Conservation (phyloP, 1,284 basidiomycete genomes). For the Malassezia globosa region DNA sequence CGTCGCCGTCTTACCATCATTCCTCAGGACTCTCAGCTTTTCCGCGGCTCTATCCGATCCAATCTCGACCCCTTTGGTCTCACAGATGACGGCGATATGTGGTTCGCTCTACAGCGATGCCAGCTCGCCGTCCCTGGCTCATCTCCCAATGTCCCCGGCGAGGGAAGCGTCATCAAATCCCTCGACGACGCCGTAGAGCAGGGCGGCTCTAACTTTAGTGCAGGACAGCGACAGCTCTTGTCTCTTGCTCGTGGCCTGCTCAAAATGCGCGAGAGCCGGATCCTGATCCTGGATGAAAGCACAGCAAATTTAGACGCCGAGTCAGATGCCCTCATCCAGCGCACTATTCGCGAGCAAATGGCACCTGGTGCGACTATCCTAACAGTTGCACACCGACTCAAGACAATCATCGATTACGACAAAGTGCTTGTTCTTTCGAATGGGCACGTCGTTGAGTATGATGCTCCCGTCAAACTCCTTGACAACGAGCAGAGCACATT, state of each 20-base stretch:
- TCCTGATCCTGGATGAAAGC: constrained; percentile 54
- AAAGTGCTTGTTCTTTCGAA: constrained; percentile 53
- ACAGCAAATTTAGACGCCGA: constrained; percentile 49
- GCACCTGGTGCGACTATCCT: constrained; percentile 49
- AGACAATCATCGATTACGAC: constrained; percentile 56
- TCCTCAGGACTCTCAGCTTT: constrained; percentile 61
- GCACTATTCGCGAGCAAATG: constrained; percentile 49
- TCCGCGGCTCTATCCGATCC: constrained; percentile 41
- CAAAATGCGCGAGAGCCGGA: constrained; percentile 50
- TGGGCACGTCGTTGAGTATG: constrained; percentile 66
- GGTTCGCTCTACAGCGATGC: constrained; percentile 51
- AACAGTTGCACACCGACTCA: constrained; percentile 58
- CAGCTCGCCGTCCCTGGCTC: constrained; percentile 43
- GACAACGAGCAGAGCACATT: constrained; percentile 23
- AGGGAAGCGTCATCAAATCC: constrained; percentile 49
- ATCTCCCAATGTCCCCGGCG: constrained; percentile 29
- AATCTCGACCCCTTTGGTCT: constrained; percentile 58
- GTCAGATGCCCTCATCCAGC: constrained; percentile 51
- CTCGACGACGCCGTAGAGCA: constrained; percentile 52
- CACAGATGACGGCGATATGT: constrained; percentile 58
- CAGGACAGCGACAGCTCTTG: constrained; percentile 54
- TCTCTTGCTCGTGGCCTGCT: constrained; percentile 53
- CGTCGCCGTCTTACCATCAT: constrained; percentile 74
- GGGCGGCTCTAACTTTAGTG: constrained; percentile 51
- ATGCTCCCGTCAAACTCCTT: constrained; percentile 57